These are phyloP conservation scores for Cymodocea nodosa DNA, from an alignment of 116 monocot species.

Conservation along the genomic window DNA sequence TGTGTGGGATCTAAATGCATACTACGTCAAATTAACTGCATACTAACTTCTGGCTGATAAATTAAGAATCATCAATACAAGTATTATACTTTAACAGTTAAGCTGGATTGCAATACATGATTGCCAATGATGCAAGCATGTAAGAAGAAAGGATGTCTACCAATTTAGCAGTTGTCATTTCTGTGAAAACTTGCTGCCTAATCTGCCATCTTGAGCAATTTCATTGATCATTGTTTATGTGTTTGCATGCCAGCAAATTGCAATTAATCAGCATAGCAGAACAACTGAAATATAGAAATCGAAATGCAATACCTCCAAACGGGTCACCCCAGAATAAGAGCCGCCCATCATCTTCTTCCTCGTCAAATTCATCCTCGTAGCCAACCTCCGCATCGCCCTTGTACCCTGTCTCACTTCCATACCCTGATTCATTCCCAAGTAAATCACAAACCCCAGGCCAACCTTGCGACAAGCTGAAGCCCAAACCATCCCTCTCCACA, in stretches of 20 bases:
- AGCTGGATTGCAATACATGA: too few relatives aligned
- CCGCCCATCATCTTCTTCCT: constrained; percentile 72
- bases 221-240: too few relatives aligned
- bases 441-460: constrained; percentile 16
- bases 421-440: constrained; percentile 63
- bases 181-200: too few relatives aligned
- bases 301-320: constrained; percentile 21
- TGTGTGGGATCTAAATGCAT: too few relatives aligned
- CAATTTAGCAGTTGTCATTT: too few relatives aligned
- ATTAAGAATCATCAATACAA: too few relatives aligned
- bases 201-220: too few relatives aligned
- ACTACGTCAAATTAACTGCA: too few relatives aligned
- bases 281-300: background rate
- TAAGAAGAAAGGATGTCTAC: too few relatives aligned
- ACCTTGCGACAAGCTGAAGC: constrained; percentile 9
- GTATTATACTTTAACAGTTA: too few relatives aligned
- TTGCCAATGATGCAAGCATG: too few relatives aligned
- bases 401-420: constrained; percentile 88
- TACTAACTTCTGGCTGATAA: too few relatives aligned
- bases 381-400: constrained; percentile 79
- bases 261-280: background rate
- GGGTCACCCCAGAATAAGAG: constrained; percentile 56
- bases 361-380: constrained; percentile 79
- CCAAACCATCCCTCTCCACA: constrained; percentile 30
- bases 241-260: background rate